Base-by-base conservation (phyloP, 805 yeast species). In the Schwanniomyces sp. region DNA sequence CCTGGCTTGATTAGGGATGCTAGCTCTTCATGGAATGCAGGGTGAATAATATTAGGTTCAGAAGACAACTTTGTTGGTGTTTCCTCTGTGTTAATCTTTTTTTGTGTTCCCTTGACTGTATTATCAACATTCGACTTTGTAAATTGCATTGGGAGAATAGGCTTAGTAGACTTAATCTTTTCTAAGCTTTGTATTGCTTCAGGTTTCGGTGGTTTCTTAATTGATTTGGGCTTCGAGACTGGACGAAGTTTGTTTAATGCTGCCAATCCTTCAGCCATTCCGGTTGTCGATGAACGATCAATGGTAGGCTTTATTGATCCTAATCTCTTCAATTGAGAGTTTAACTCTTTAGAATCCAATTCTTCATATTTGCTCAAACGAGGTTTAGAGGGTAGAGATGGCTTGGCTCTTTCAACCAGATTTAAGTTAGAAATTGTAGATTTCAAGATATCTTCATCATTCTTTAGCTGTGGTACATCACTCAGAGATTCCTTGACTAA, bases 311-410 rank as follows among this genome's bases (percentile, higher is more conserved):
- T 11, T 12, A 10, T 47, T 24, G 43, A 34, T 8, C 57, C 64
- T 36, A 67, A 50, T 47, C 52, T 61, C 32, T 52, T 54, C 53
- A 66, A 54, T 43, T 66, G 70, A 2, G 56, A 34, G 40, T 56
- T 48, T 43, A 67, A 53, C 6, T 52, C 44, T 40, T 61, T 60
- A 5, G 61, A 45, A 34, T 67, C 71, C 27, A 47, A 46, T 11
- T 45, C 46, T 42, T 59, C 58, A 45, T 61, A 66, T 14, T 50
- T 51, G 7, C 50, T 50, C 36, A 56, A 44, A 7, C 57, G 44
- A 9, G 57, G 52, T 40, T 54, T 56, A 3, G 37, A 16, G 6
- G 54, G 50, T 32, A 48, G 48, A 12, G 52, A 36, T 4, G 57
- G 54, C 14, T 48, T 38, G 7, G 44, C 32, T 24, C 34, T 38